Percentiles rank a stretch among this genome's conserved stretches.
Evolutionary conservation across 495 filamentous ascomycete species (phyloP).

Genomic region (Cenococcum geophilum): DNA sequence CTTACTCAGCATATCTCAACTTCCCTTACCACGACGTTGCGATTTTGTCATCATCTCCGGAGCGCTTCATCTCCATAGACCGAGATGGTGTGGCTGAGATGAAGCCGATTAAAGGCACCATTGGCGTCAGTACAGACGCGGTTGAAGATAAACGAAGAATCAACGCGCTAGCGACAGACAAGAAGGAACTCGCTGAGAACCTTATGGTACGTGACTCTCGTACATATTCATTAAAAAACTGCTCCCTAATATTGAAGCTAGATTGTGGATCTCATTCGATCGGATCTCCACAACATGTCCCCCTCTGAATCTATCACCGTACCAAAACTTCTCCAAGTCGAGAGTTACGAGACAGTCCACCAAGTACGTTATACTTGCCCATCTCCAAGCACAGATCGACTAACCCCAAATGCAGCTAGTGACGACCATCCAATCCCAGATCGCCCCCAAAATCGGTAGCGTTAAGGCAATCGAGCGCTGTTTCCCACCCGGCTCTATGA

Average conservation of each 20-base stretch:
- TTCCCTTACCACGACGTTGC: not conserved
- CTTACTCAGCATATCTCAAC: constrained; percentile 3
- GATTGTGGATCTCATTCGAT: not conserved
- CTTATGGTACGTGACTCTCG: not conserved
- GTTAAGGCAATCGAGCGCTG: not conserved
- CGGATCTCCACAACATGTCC: not conserved
- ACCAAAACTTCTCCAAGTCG: not conserved
- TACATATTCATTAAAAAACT: not conserved
- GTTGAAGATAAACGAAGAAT: not conserved
- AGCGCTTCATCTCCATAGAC: constrained; percentile 3
- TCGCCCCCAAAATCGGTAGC: not conserved
- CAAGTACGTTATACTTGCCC: not conserved
- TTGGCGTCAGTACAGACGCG: not conserved
- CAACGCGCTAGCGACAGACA: not conserved
- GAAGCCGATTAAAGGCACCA: constrained; percentile 2
- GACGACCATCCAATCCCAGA: not conserved
- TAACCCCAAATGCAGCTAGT: not conserved
- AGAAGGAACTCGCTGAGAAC: constrained; percentile 3
- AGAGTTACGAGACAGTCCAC: not conserved
- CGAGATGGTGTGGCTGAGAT: not conserved
- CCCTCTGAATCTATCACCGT: not conserved
- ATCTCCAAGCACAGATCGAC: not conserved
- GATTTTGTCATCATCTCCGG: not conserved
- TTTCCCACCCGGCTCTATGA: not conserved
- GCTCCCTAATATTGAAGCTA: not conserved